Evolutionary conservation across 192 early-diverging fungal genomes (phyloP).

Genomic region (Allomyces macrogynus): DNA sequence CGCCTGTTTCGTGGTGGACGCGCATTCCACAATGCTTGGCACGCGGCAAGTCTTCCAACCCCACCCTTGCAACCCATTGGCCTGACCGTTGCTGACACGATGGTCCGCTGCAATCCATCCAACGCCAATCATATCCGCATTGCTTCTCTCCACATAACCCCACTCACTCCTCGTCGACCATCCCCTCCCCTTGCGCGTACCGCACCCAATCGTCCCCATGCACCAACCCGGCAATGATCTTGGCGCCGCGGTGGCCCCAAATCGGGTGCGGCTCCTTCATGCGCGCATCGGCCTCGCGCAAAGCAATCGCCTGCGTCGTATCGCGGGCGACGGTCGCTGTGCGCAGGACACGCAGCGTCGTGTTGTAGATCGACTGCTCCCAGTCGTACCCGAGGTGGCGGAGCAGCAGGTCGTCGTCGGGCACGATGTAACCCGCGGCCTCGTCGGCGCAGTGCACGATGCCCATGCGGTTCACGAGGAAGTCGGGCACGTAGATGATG

Average conservation of each 20-base stretch:
- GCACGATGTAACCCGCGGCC: slow-evolving; percentile 12
- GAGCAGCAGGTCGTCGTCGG: slow-evolving; percentile 14
- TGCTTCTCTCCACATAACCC: too few relatives aligned
- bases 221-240: slow-evolving; percentile 17
- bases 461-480: slow-evolving; percentile 15
- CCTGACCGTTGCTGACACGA: too few relatives aligned
- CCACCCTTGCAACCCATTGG: too few relatives aligned
- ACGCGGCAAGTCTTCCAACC: too few relatives aligned
- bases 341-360: slow-evolving; percentile 10
- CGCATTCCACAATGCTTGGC: too few relatives aligned
- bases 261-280: slow-evolving; percentile 11
- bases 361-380: slow-evolving; percentile 20
- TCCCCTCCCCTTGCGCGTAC: slow-evolving; percentile 3
- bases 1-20: too few relatives aligned
- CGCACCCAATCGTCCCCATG: slow-evolving; percentile 6
- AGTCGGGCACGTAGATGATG: slow-evolving; percentile 22
- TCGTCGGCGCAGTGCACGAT: slow-evolving; percentile 29
- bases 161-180: too few relatives aligned
- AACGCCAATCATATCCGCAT: too few relatives aligned
- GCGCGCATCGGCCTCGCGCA: slow-evolving; percentile 14
- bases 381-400: slow-evolving; percentile 4
- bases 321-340: slow-evolving; percentile 4
- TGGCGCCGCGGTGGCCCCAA: slow-evolving; percentile 17
- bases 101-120: too few relatives aligned
- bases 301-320: slow-evolving; percentile 18